phyloP scores from a whole-genome alignment of 1,139 yeast species.

The Barnettozyma hawaiiensis region DNA sequence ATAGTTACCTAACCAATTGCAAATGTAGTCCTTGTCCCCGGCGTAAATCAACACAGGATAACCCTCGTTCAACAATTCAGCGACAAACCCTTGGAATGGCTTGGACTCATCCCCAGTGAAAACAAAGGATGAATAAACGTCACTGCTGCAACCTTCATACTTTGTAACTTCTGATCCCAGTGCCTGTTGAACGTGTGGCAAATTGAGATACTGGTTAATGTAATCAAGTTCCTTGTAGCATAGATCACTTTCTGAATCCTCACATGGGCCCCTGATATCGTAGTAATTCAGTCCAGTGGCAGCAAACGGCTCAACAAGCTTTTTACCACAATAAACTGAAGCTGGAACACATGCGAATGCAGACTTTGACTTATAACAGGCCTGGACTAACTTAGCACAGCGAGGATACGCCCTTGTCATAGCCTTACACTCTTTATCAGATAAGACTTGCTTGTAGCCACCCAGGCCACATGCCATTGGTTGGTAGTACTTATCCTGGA shows the following conservation, averaged over 20 bases:
- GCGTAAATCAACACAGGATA: slow-evolving; percentile 81
- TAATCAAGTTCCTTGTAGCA: slow-evolving; percentile 57
- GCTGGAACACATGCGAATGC: slow-evolving; percentile 53
- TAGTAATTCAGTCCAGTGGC: slow-evolving; percentile 63
- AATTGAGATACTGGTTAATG: slow-evolving; percentile 55
- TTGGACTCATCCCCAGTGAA: slow-evolving; percentile 56
- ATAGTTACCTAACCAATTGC: slow-evolving; percentile 86
- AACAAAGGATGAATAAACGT: slow-evolving; percentile 50
- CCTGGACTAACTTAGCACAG: slow-evolving; percentile 45
- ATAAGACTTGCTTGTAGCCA: slow-evolving; percentile 63
- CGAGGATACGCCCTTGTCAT: slow-evolving; percentile 51
- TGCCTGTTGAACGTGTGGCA: slow-evolving; percentile 52
- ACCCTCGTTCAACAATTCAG: slow-evolving; percentile 50
- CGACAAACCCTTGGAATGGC: slow-evolving; percentile 61
- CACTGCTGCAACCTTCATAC: slow-evolving; percentile 51
- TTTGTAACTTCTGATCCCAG: slow-evolving; percentile 54
- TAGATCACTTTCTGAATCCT: slow-evolving; percentile 37
- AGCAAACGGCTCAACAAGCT: slow-evolving; percentile 40
- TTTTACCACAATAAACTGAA: slow-evolving; percentile 32
- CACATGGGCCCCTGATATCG: slow-evolving; percentile 61
- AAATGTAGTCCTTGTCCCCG: slow-evolving; percentile 84
- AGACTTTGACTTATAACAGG: slow-evolving; percentile 48
- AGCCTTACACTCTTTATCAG: slow-evolving; percentile 53
- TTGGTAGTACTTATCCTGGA: slow-evolving; percentile 62
- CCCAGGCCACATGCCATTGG: slow-evolving; percentile 87